These are phyloP conservation scores for Leccinum fuscescens DNA, from an alignment of 1,284 basidiomycete genomes.

Conservation along the genomic window DNA sequence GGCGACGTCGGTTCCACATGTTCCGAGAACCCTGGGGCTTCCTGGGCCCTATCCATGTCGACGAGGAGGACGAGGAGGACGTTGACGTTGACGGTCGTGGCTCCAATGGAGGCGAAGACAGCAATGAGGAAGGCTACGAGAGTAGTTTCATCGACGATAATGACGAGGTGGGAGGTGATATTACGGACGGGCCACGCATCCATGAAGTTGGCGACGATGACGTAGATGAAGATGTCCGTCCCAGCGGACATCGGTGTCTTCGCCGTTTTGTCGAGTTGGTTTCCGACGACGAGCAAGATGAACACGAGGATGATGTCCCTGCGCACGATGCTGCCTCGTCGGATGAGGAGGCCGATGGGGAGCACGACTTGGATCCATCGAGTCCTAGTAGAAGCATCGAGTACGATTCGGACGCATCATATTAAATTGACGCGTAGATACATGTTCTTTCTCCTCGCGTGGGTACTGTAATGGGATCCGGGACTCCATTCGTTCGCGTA, in stretches of 20 bases:
- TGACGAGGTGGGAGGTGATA: conserved; percentile 4
- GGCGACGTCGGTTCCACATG: conserved; percentile 17
- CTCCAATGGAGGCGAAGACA: conserved; percentile 23
- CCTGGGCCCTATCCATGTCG: conserved; percentile 21
- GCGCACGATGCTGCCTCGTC: conserved; percentile 12
- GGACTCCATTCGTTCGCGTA: conserved; percentile 2
- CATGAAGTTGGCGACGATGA: conserved; percentile 22
- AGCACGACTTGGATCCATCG: not conserved
- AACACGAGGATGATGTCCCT: conserved; percentile 8
- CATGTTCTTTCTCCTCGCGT: not conserved
- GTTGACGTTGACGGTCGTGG: conserved; percentile 19
- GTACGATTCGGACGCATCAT: conserved; percentile 14
- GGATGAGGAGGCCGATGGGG: conserved; percentile 19
- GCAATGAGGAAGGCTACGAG: conserved; percentile 39
- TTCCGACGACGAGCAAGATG: conserved; percentile 22
- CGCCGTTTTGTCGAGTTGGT: conserved; percentile 7
- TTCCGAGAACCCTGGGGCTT: conserved; percentile 19
- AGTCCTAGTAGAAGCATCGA: conserved; percentile 7
- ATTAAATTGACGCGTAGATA: conserved; percentile 8
- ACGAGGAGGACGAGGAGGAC: conserved; percentile 30
- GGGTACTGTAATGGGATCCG: not conserved
- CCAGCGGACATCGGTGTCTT: not conserved
- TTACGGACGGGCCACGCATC: conserved; percentile 20
- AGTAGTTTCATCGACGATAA: conserved; percentile 54
- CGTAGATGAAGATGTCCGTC: conserved; percentile 8